A percentile compares a stretch with the other conserved stretches of the same genome.
Conservation (phyloP, 352 stramenopile species). For the Globisporangium takayamanum region DNA sequence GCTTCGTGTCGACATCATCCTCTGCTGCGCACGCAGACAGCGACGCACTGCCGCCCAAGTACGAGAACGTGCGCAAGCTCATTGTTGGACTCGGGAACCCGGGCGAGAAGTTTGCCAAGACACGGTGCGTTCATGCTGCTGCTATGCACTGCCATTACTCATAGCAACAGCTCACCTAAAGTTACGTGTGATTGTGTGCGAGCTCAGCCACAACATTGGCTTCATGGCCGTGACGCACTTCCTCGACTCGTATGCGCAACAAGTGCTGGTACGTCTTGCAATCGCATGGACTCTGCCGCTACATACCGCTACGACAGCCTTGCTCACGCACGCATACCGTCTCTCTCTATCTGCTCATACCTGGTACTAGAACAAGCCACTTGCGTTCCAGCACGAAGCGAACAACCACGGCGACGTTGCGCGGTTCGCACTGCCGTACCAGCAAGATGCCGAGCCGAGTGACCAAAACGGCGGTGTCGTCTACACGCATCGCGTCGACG, state of each 20-base stretch:
- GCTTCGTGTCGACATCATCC: neutral
- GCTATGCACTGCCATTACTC: neutral
- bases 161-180: neutral
- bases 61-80: conserved; percentile 71
- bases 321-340: neutral
- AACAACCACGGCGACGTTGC: conserved; percentile 61
- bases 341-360: neutral
- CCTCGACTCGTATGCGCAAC: conserved; percentile 49
- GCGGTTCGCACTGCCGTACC: conserved; percentile 51
- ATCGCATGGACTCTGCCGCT: neutral
- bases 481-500: conserved; percentile 44
- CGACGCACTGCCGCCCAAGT: conserved; percentile 21
- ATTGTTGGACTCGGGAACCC: conserved; percentile 83
- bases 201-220: conserved; percentile 72
- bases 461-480: neutral
- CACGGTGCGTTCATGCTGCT: conserved; percentile 31
- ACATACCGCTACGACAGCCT: neutral
- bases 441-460: conserved; percentile 38
- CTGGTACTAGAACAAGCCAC: conserved; percentile 25
- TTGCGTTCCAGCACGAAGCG: conserved; percentile 50
- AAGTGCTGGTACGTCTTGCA: conserved; percentile 39
- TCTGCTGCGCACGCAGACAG: neutral
- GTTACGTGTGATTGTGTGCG: neutral
- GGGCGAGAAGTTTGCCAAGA: conserved; percentile 75
- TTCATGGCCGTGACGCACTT: conserved; percentile 61